A percentile compares a stretch with the other conserved stretches of the same genome.
These are phyloP conservation scores for Stephanocyclus meneghinianus DNA, from an alignment of 352 stramenopile genomes.

Conservation along the genomic window DNA sequence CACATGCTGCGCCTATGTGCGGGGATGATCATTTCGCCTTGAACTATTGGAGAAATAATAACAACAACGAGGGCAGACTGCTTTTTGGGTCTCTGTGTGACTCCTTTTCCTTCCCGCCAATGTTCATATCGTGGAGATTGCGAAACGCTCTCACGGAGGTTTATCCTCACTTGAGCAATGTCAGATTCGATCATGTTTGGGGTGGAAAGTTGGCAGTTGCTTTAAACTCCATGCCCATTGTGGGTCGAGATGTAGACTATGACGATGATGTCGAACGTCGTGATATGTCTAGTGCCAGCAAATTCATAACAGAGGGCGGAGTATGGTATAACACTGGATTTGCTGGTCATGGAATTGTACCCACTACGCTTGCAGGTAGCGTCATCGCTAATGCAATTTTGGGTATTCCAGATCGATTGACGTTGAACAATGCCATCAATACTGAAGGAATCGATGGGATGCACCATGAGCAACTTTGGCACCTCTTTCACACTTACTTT, in stretches of 20 bases:
- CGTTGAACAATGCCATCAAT: not conserved
- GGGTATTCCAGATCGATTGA: constrained; percentile 21
- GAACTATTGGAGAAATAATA: constrained; percentile 47
- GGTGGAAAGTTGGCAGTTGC: constrained; percentile 38
- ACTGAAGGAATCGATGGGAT: not conserved
- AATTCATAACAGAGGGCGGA: constrained; percentile 5
- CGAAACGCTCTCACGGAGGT: constrained; percentile 36
- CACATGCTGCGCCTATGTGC: constrained; percentile 24
- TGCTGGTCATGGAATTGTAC: constrained; percentile 47
- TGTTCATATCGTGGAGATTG: constrained; percentile 31
- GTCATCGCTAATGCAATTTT: constrained; percentile 49
- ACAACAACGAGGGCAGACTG: constrained; percentile 24
- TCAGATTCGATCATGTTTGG: constrained; percentile 40
- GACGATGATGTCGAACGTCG: constrained; percentile 8
- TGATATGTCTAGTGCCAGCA: not conserved
- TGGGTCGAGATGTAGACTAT: constrained; percentile 42
- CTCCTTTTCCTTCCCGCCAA: constrained; percentile 22
- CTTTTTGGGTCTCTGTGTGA: constrained; percentile 46
- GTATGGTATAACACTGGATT: constrained; percentile 51
- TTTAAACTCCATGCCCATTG: constrained; percentile 38
- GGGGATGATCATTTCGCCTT: constrained; percentile 47
- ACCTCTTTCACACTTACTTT: constrained; percentile 48
- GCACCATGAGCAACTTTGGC: constrained; percentile 31
- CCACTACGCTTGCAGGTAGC: constrained; percentile 36
- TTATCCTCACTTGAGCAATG: constrained; percentile 39